phyloP scores from a whole-genome alignment of 768 basidiomycete species.

The Lactifluus volemus region DNA sequence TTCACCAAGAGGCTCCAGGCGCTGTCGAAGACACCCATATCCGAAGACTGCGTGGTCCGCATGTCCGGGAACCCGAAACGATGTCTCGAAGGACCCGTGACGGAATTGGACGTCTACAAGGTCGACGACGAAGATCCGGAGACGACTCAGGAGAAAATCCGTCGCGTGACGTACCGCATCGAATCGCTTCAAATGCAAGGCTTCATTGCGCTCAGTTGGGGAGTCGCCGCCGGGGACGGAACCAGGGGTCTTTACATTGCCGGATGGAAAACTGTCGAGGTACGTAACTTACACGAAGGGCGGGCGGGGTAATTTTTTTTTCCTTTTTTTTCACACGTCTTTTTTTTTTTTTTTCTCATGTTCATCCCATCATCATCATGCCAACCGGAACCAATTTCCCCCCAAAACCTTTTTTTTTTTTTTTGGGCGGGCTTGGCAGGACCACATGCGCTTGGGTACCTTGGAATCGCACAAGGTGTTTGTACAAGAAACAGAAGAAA shows the following conservation, averaged over 20 bases:
- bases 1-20: neutral
- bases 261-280: conserved; percentile 8
- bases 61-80: neutral
- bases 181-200: neutral
- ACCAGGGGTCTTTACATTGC: neutral
- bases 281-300: neutral
- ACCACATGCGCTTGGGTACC: conserved; percentile 7
- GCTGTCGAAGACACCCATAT: neutral
- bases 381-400: too few species aligned
- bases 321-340: too few species aligned
- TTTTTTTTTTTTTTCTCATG: too few species aligned
- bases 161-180: neutral
- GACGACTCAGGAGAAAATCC: neutral
- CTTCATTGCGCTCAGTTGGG: neutral
- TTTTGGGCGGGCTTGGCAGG: neutral
- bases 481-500: neutral
- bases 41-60: neutral
- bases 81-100: neutral
- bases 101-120: neutral
- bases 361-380: too few species aligned
- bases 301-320: too few species aligned
- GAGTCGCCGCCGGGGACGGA: neutral
- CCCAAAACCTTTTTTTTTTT: too few species aligned
- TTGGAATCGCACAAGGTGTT: neutral
- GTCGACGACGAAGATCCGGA: neutral